Percentiles rank a stretch among this genome's conserved stretches.
phyloP scores from a whole-genome alignment of 2,329 filamentous ascomycete genomes.

The Tolypocladium amazonense region DNA sequence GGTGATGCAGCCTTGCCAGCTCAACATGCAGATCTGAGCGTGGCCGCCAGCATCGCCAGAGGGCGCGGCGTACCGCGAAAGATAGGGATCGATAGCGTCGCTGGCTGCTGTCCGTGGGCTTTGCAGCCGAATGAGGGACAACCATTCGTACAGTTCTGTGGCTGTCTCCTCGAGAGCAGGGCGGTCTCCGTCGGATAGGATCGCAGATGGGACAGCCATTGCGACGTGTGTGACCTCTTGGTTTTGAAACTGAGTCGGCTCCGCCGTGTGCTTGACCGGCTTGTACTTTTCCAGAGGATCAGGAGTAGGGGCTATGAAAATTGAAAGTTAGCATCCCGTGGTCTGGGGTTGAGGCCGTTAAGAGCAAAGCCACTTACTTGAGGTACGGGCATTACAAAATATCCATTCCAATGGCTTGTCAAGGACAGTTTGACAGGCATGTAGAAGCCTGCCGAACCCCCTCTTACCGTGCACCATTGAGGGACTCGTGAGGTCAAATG shows the following conservation, averaged over 20 bases:
- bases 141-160: constrained; percentile 61
- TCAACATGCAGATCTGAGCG: constrained; percentile 36
- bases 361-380: constrained; percentile 12
- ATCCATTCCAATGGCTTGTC: constrained; percentile 62
- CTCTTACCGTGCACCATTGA: constrained; percentile 79
- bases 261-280: constrained; percentile 30
- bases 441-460: constrained; percentile 66
- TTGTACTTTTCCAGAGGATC: constrained; percentile 37
- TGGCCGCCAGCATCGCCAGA: constrained; percentile 16
- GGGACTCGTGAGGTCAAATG: constrained; percentile 61
- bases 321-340: not conserved
- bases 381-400: constrained; percentile 50
- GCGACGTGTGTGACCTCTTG: constrained; percentile 11
- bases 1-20: constrained; percentile 49
- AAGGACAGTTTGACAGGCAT: constrained; percentile 71
- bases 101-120: constrained; percentile 49
- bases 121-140: constrained; percentile 54
- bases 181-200: constrained; percentile 24
- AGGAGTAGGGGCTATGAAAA: constrained; percentile 28
- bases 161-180: constrained; percentile 52
- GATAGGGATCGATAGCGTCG: constrained; percentile 56
- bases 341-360: too few relatives aligned
- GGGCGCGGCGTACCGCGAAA: constrained; percentile 57
- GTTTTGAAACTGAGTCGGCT: constrained; percentile 8
- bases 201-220: constrained; percentile 12